Evolutionary conservation across 345 rosid genomes (phyloP), one percentile per base, ranked within the genome.

Genomic region (Camelina neglecta): DNA sequence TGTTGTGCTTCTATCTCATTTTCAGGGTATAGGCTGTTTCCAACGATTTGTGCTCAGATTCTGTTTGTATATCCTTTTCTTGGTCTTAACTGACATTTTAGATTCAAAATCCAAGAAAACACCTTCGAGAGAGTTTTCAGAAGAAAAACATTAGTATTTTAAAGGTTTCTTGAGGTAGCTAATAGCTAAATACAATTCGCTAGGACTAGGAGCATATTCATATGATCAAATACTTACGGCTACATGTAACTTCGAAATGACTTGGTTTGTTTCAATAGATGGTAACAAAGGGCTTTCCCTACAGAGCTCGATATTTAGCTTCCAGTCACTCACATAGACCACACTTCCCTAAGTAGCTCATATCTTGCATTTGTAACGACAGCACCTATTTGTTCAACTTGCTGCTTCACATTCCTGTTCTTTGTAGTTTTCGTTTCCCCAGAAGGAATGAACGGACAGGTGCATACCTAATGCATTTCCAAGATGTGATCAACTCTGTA

Each of bases 171-270:
- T 12, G 20, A 56, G 2, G 18, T 26, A 26, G n/a, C 48, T 11
- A 11, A 11, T 42, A n/a, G 0, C 20, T 45, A 58, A 3, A 45
- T 31, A 58, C 21, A 45, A 12, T 33, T 10, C 18, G 18, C 18
- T 18, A 18, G 18, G 9, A 13, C 56, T 44, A 58, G 1, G 15
- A 45, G 10, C 45, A 57, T 45, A 57, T 60, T 36, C 4, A 33
- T 36, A 5, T 51, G 8, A 33, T 36, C 6, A 71, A 48, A 49
- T 51, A 12, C 31, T 50, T 61, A 39, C 1, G 11, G 13, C 33
- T 60, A 47, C 18, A 47, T 21, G 50, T 49, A 71, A 70, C 58
- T 60, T 71, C 4, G 23, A 47, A 4, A 71, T 10, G 10, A 26
- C 67, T 13, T 60, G 4, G 60, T 39, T 39, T 51, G 44, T 63